phyloP scores from a whole-genome alignment of 1,139 yeast species.

The Yamadazyma triangularis region DNA sequence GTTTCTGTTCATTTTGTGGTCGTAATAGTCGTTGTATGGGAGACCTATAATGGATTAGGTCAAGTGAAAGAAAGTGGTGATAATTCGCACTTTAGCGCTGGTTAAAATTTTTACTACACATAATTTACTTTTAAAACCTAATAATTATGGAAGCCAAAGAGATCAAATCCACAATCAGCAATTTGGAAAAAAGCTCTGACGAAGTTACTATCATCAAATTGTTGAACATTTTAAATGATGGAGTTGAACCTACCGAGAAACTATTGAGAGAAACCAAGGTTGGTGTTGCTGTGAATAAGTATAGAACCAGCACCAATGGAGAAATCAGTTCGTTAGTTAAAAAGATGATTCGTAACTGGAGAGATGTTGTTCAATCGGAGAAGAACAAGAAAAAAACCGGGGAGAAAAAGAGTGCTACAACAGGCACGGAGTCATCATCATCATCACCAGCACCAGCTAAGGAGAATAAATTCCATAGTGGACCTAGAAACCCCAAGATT shows the following conservation, averaged over 20 bases:
- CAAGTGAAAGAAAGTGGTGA: too few species aligned
- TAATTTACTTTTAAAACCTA: too few species aligned
- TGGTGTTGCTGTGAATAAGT: conserved; percentile 94
- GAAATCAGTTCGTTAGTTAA: conserved; percentile 71
- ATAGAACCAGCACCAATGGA: conserved; percentile 61
- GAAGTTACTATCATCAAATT: conserved; percentile 65
- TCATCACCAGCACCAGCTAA: conserved; percentile 22
- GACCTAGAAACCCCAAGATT: conserved; percentile 70
- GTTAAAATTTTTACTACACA: too few species aligned
- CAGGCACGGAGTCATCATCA: conserved; percentile 11
- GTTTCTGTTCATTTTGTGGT: conserved; percentile 4
- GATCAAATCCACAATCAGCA: conserved; percentile 63
- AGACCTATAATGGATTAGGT: too few species aligned
- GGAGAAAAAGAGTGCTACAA: conserved; percentile 1
- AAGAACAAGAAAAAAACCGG: conserved; percentile 42
- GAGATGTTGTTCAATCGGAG: conserved; percentile 80
- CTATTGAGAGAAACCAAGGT: conserved; percentile 88
- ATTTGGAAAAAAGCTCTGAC: conserved; percentile 70
- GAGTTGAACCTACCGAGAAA: conserved; percentile 80
- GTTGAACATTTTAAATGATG: conserved; percentile 61
- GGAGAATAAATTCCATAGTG: conserved; percentile 20
- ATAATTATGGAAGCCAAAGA: conserved; percentile 81
- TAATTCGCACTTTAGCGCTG: too few species aligned
- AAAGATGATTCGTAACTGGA: conserved; percentile 82
- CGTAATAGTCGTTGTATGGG: too few species aligned